Base-by-base conservation (phyloP, 2,329 filamentous ascomycete genomes). In the Pseudocercospora crystallina region DNA sequence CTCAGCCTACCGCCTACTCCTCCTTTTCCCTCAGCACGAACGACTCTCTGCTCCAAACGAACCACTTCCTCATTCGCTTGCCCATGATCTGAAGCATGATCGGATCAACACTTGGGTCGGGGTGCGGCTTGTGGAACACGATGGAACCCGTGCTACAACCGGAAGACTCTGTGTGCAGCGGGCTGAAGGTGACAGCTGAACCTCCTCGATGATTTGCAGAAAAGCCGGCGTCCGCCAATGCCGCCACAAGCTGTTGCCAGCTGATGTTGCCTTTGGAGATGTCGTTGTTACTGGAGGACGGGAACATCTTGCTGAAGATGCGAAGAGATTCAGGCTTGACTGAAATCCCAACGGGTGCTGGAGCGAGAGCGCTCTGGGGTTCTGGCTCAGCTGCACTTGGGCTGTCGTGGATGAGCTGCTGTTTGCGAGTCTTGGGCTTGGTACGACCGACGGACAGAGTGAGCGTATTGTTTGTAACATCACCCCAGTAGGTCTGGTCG, bases 21-120 rank as follows among this genome's bases (percentile, higher is more conserved):
- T 30, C 20, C 13, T 54, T 44, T 37, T 52, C 44, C 13, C 43
- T 26, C 43, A 47, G 10, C n/a, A 48, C 34, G 29, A 52, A 52
- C 8, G 20, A 8, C 15, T 52, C 49, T 1, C 26, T 9, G 33
- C 26, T 43, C 8, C 40, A 62, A 49, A 49, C 53, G 12, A 53
- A 53, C 42, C 49, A 50, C 42, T 47, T 56, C 2, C 31, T 34
- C 32, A 56, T 29, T 1, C 46, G 50, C 34, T 36, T 47, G 4
- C 41, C 50, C 32, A 53, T 49, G n/a, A 20, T 45, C 7, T 48
- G 45, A 8, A 53, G 45, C 53, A 50, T 50, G 30, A 56, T 53
- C 1, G 38, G 50, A 43, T 53, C 34, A 2, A 56, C 14, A 2
- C 35, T 33, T 7, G 53, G 36, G 4, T 53, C 53, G 15, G 50